Evolutionary conservation across 2,329 filamentous ascomycete species (phyloP).

Genomic region (Colletotrichum sp.): DNA sequence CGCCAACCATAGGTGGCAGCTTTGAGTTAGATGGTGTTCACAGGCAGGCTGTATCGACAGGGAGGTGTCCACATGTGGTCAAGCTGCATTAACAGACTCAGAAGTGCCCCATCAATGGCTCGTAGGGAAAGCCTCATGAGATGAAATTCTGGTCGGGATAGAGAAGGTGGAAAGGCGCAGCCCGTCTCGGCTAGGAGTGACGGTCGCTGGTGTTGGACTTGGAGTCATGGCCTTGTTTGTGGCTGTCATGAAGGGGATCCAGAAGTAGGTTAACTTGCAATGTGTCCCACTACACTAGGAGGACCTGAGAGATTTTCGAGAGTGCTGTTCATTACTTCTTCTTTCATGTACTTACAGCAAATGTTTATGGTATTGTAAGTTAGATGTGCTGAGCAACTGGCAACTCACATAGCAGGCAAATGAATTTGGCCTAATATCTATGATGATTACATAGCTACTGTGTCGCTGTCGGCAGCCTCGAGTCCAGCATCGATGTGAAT

Average conservation of each 20-base stretch:
- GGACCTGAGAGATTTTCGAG: not conserved
- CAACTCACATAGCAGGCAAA: not conserved
- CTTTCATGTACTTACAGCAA: not conserved
- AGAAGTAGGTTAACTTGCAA: not conserved
- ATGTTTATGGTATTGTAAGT: too few relatives aligned
- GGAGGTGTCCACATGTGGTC: too few relatives aligned
- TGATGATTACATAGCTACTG: not conserved
- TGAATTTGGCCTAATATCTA: not conserved
- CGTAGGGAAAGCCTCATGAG: too few relatives aligned
- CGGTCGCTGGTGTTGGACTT: not conserved
- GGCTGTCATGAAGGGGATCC: not conserved
- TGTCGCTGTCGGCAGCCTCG: rapidly evolving
- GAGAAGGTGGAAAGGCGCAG: too few relatives aligned
- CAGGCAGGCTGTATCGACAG: too few relatives aligned
- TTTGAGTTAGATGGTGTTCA: too few relatives aligned
- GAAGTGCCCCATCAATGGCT: too few relatives aligned
- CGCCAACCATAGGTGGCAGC: too few relatives aligned
- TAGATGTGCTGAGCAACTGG: not conserved
- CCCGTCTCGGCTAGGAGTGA: not conserved
- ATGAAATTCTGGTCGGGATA: too few relatives aligned
- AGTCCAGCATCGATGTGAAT: not conserved
- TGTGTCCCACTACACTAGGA: too few relatives aligned
- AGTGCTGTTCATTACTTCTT: not conserved
- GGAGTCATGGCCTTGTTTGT: not conserved
- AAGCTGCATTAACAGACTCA: too few relatives aligned